Percentiles rank a stretch among this genome's conserved stretches.
Evolutionary conservation across 805 yeast genomes (phyloP).

Genomic region (Spathaspora passalidarum): DNA sequence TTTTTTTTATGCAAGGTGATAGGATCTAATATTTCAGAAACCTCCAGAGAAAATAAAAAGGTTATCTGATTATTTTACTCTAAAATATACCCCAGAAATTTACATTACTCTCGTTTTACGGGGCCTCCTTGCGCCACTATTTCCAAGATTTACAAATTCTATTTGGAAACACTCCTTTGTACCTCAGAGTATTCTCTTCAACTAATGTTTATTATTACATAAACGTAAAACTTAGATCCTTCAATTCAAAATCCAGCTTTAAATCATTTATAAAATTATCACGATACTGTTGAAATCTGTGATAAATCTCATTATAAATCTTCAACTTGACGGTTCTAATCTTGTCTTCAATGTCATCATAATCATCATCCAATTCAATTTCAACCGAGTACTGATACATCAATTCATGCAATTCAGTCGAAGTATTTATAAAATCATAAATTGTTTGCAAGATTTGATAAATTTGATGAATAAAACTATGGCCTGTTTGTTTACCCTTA

Average conservation of each 20-base stretch:
- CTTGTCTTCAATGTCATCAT: slow-evolving; percentile 16
- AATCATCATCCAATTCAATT: slow-evolving; percentile 7
- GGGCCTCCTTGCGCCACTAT: no score
- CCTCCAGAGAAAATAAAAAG: no score
- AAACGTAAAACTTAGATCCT: slow-evolving; percentile 28
- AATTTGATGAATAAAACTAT: slow-evolving; percentile 29
- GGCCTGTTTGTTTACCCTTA: slow-evolving; percentile 27
- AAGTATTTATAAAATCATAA: slow-evolving; percentile 30
- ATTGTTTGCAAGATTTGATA: slow-evolving; percentile 28
- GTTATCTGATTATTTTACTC: no score
- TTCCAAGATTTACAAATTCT: no score
- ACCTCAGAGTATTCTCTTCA: no score
- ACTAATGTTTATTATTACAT: neutral
- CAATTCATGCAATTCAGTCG: slow-evolving; percentile 31
- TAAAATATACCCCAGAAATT: no score
- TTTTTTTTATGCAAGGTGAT: no score
- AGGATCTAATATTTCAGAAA: no score
- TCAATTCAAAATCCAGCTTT: slow-evolving; percentile 49
- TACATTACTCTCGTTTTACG: no score
- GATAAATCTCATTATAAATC: slow-evolving; percentile 37
- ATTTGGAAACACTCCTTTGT: no score
- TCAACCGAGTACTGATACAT: slow-evolving; percentile 25
- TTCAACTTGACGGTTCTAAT: slow-evolving; percentile 38
- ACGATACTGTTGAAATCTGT: slow-evolving; percentile 41
- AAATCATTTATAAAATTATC: slow-evolving; percentile 49